Base-by-base conservation (phyloP, 306 rosid species). In the Prinsepia uniflora region DNA sequence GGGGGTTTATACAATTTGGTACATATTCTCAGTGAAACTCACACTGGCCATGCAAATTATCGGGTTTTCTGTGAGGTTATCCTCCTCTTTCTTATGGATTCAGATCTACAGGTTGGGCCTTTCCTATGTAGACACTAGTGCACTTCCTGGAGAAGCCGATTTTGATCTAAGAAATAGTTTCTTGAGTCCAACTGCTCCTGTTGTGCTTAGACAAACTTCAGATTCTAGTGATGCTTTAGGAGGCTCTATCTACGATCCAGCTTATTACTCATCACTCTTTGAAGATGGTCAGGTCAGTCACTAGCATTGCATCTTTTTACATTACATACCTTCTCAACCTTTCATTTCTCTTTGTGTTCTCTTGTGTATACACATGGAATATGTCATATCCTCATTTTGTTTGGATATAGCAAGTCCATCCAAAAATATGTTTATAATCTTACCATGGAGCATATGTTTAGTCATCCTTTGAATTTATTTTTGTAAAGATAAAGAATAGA, bases 51-150 rank as follows among this genome's bases (percentile, higher is more conserved):
- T 88, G 97, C 89, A 93, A 83, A 81, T 86, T 59, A 70, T 65
- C 77, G 96, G 98, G 24, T 88, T 85, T 75, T 64, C 76, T 19
- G 90, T 90, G 73, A 83, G 98, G 85, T 72, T 93, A 53, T 86
- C 78, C 6, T 93, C 98, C 74, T 82, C 97, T 3, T 74, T 93
- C 47, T 78, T 93, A 54, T 93, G 98, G 98, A 88, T 93, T 81
- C 98, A 90, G 87, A 93, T 93, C 71, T 93, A 93, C 83, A 87
- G 98, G 83, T 64, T 88, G 87, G 98, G 98, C 18, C 90, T 88
- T 71, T 82, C 98, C 60, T 70, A 76, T 67, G 70, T 81, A 57
- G 92, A 90, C 65, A 56, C 87, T 67, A 39, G 36, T 24, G 56
- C 82, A 65, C 67, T 71, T 78, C 77, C 90, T 56, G 82, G 88